phyloP scores from a whole-genome alignment of 1,139 yeast species.

The Yamadazyma mexicana region DNA sequence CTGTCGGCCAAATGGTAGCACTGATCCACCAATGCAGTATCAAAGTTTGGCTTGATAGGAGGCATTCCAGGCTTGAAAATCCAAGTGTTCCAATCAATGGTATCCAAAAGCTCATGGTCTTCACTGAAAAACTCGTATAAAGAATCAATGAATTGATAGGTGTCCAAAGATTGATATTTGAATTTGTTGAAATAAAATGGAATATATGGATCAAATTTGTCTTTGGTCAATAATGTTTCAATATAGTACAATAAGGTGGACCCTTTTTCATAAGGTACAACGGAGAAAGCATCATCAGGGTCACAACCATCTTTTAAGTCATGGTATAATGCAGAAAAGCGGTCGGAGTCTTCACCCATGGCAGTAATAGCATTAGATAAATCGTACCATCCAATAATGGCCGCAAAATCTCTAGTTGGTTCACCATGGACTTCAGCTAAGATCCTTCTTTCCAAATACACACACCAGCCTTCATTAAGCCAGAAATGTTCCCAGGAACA shows the following conservation, averaged over 20 bases:
- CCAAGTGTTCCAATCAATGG: constrained; percentile 86
- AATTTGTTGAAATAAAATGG: constrained; percentile 72
- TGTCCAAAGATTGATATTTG: constrained; percentile 71
- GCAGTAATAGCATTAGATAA: constrained; percentile 63
- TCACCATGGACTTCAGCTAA: constrained; percentile 78
- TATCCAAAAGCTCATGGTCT: constrained; percentile 51
- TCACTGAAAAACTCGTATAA: constrained; percentile 64
- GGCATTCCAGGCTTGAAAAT: constrained; percentile 82
- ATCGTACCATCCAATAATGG: constrained; percentile 88
- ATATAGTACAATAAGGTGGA: constrained; percentile 73
- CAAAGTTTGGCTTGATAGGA: constrained; percentile 72
- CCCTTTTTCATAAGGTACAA: constrained; percentile 92
- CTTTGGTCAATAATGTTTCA: constrained; percentile 57
- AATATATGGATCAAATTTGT: constrained; percentile 73
- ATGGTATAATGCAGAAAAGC: constrained; percentile 69
- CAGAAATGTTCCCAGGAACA: constrained; percentile 93
- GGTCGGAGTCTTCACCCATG: constrained; percentile 53
- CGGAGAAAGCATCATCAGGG: constrained; percentile 87
- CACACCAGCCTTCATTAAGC: constrained; percentile 97
- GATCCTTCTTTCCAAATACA: constrained; percentile 83
- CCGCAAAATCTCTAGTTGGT: constrained; percentile 71
- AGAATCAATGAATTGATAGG: constrained; percentile 77
- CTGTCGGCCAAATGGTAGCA: constrained; percentile 64
- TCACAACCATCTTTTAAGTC: constrained; percentile 64
- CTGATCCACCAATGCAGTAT: constrained; percentile 73